Evolutionary conservation across 2,329 filamentous ascomycete species (phyloP).

Genomic region (Xylaria sp.): DNA sequence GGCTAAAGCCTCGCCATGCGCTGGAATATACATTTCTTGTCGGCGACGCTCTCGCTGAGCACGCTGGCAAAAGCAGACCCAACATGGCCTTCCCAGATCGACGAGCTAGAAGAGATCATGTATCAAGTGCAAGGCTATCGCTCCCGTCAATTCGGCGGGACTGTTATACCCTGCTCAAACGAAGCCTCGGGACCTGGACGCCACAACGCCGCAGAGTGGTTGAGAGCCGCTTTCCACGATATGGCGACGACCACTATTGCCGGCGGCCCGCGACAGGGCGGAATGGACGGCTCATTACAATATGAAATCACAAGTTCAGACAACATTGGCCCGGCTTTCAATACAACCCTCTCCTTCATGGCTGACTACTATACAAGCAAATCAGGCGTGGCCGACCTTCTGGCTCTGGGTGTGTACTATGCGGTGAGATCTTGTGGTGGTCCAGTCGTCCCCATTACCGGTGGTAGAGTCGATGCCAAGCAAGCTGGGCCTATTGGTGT

Average conservation of each 20-base stretch:
- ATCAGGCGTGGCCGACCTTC: slow-evolving; percentile 66
- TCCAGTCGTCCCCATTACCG: slow-evolving; percentile 63
- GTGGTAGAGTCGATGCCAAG: slow-evolving; percentile 66
- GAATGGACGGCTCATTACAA: slow-evolving; percentile 69
- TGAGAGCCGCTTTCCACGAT: slow-evolving; percentile 71
- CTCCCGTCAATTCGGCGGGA: slow-evolving; percentile 65
- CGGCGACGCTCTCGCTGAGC: slow-evolving; percentile 54
- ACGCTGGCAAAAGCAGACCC: slow-evolving; percentile 57
- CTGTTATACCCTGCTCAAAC: slow-evolving; percentile 67
- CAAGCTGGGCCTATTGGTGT: slow-evolving; percentile 60
- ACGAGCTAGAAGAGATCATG: slow-evolving; percentile 73
- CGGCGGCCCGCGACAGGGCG: slow-evolving; percentile 58
- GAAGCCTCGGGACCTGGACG: slow-evolving; percentile 65
- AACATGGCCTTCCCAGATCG: slow-evolving; percentile 69
- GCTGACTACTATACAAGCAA: slow-evolving; percentile 63
- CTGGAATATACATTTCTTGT: slow-evolving; percentile 44
- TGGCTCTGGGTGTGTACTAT: slow-evolving; percentile 68
- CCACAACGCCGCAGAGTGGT: slow-evolving; percentile 70
- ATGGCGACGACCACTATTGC: slow-evolving; percentile 66
- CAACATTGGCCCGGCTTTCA: slow-evolving; percentile 67
- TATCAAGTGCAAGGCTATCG: slow-evolving; percentile 67
- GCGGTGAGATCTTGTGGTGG: slow-evolving; percentile 70
- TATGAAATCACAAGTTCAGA: slow-evolving; percentile 67
- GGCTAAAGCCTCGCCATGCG: slow-evolving; percentile 46
- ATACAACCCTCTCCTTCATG: slow-evolving; percentile 64